Evolutionary conservation across 225 moss, liverwort and hornwort genomes (phyloP).

Genomic region (Pseudoscleropodium purum): DNA sequence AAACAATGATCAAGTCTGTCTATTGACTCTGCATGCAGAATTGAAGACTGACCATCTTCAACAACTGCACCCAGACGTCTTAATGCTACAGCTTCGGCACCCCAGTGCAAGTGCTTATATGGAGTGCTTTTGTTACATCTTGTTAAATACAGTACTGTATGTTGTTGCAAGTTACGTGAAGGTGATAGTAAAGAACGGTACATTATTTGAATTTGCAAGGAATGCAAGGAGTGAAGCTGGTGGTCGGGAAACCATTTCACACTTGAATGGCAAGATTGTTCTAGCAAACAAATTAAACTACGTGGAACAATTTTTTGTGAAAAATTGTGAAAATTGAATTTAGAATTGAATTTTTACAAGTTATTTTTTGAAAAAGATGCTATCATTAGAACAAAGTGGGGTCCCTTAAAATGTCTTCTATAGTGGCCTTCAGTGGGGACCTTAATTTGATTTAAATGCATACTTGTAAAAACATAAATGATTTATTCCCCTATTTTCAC

Average conservation of each 20-base stretch:
- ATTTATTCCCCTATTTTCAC: too few species aligned
- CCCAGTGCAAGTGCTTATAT: neutral
- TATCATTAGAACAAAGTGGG: neutral
- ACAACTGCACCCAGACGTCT: neutral
- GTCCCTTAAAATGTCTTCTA: accelerated
- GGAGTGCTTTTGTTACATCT: neutral
- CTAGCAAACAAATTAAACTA: too few species aligned
- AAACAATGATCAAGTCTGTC: neutral
- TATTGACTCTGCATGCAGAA: neutral
- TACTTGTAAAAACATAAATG: too few species aligned
- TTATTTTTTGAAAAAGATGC: neutral
- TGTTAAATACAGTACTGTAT: neutral
- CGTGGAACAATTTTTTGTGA: too few species aligned
- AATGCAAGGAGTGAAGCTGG: neutral
- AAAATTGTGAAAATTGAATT: neutral
- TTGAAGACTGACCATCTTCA: neutral
- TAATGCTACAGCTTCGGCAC: neutral
- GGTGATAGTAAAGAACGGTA: neutral
- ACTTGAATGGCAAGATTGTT: neutral
- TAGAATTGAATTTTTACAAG: neutral
- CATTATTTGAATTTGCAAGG: neutral
- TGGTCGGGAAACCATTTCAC: neutral
- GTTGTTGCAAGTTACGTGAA: neutral
- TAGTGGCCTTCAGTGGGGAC: too few species aligned
- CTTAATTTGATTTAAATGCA: too few species aligned